Evolutionary conservation across 108 stramenopile species (phyloP), one percentile per base, ranked within the genome.

Genomic region (Pseudonitzschia multistriata): DNA sequence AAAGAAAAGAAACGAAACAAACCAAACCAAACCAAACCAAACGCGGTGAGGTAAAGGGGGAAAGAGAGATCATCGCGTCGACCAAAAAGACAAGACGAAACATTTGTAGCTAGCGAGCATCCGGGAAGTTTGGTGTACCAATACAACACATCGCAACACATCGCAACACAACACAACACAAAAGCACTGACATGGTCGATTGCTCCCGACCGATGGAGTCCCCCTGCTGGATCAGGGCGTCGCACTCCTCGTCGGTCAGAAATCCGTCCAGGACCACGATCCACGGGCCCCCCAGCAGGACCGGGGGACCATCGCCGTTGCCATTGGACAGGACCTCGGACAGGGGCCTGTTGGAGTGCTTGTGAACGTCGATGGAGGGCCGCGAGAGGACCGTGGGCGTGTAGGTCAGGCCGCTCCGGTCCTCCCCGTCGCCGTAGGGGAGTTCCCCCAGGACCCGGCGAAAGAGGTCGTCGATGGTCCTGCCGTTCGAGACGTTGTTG

Each of bases 161-260:
- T 45, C 42, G 5, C 7, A 5, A 10, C 10, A 10, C 10, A 39
- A 5, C 37, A 39, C 5, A 39, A 39, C 37, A 7, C 5, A 39
- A 39, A 39, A 39, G 1, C 2, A 30, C 54, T 55, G 14, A 28
- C 29, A 55, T 59, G 34, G 33, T 59, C 5, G 28, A 30, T 21
- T 35, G 2, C 2, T 86, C 68, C 65, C 91, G 93, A 17, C 85
- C 87, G 7, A 49, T 29, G 5, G 37, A 25, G 25, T 53, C 72
- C 45, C 93, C 90, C 22, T 90, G 67, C 30, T 90, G 74, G 70
- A 93, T 90, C 55, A 93, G 68, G 8, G 33, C 55, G 14, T 90
- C 69, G 29, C 79, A 80, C 65, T 97, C 94, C 47, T 90, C 90
- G 0, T 76, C 76, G 1, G 80, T 73, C n/a, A 89, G 22, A 72